phyloP scores from a whole-genome alignment of 2,329 filamentous ascomycete genomes.

The Furcasterigmium furcatum region DNA sequence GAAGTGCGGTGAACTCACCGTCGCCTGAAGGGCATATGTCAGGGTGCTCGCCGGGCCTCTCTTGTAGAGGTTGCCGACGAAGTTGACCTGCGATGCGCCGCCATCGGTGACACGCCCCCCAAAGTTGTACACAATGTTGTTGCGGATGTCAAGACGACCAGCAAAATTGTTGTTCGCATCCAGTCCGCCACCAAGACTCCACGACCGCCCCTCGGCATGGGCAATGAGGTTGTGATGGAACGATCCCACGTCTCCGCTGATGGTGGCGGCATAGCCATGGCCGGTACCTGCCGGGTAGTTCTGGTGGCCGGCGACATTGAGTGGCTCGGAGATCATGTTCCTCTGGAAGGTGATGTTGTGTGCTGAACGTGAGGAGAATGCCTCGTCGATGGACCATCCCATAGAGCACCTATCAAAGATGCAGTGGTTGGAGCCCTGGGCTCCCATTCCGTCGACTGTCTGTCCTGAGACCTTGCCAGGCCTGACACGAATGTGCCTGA shows the following conservation, averaged over 20 bases:
- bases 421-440: constrained; percentile 27
- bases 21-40: constrained; percentile 20
- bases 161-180: constrained; percentile 23
- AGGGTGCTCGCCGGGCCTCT: constrained; percentile 22
- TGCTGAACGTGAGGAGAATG: constrained; percentile 26
- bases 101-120: constrained; percentile 27
- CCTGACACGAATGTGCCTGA: constrained; percentile 20
- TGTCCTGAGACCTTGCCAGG: constrained; percentile 23
- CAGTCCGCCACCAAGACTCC: constrained; percentile 29
- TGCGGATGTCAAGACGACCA: constrained; percentile 26
- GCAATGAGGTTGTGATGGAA: constrained; percentile 30
- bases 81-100: constrained; percentile 25
- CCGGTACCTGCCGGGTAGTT: constrained; percentile 27
- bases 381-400: constrained; percentile 29
- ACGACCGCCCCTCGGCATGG: constrained; percentile 25
- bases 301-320: constrained; percentile 30
- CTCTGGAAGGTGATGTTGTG: constrained; percentile 30
- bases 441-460: constrained; percentile 29
- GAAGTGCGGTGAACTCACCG: constrained; percentile 7
- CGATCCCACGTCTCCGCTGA: constrained; percentile 27
- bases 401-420: constrained; percentile 30
- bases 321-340: constrained; percentile 29
- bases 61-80: constrained; percentile 29
- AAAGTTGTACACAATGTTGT: constrained; percentile 32
- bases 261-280: constrained; percentile 21